phyloP scores from a whole-genome alignment of 345 rosid genomes.

The Noccaea bulbosa region DNA sequence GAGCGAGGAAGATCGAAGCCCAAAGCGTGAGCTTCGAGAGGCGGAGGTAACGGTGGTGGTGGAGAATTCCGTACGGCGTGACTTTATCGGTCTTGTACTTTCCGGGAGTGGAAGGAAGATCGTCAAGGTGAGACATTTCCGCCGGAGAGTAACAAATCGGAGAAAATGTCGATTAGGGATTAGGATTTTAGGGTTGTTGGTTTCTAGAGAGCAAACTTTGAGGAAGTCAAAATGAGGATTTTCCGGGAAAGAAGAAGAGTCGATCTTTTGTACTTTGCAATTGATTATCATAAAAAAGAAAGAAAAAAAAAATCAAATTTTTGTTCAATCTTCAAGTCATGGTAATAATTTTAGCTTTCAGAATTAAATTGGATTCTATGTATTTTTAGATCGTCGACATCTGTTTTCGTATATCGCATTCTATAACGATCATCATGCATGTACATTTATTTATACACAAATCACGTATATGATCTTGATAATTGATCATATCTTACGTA shows the following conservation, averaged over 20 bases:
- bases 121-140: constrained; percentile 64
- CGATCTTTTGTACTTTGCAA: constrained; percentile 25
- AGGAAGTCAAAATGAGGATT: constrained; percentile 40
- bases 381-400: constrained; percentile 25
- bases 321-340: constrained; percentile 18
- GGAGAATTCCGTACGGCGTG: constrained; percentile 41
- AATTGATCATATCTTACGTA: no score
- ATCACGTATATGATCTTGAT: background rate
- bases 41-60: constrained; percentile 55
- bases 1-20: constrained; percentile 54
- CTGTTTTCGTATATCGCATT: constrained; percentile 10
- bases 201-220: constrained; percentile 1
- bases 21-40: constrained; percentile 54
- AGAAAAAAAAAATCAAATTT: background rate
- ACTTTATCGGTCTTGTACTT: constrained; percentile 66
- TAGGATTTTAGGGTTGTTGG: constrained; percentile 2
- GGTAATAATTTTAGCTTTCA: constrained; percentile 30
- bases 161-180: constrained; percentile 28
- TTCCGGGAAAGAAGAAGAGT: constrained; percentile 42
- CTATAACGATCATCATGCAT: constrained; percentile 34
- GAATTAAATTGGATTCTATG: background rate
- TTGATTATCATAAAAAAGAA: background rate
- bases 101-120: constrained; percentile 65
- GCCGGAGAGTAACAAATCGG: constrained; percentile 13
- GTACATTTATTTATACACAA: constrained; percentile 23